These are phyloP conservation scores for Solanum piurae DNA, from an alignment of 257 asterid species.

Conservation along the genomic window DNA sequence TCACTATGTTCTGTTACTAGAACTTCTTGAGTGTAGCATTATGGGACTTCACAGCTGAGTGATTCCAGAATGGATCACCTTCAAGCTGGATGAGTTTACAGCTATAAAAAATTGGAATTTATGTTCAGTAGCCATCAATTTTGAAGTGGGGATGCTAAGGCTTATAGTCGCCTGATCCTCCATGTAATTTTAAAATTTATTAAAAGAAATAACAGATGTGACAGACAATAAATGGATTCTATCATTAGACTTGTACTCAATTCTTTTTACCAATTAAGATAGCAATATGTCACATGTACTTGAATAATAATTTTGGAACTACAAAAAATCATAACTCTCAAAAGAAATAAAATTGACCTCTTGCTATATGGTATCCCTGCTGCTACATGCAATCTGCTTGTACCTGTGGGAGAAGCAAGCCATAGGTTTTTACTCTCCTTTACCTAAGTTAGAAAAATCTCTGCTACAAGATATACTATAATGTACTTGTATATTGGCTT, in stretches of 20 bases:
- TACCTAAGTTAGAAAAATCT: neutral
- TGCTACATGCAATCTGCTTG: neutral
- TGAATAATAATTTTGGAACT: neutral
- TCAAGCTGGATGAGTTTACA: conserved; percentile 8
- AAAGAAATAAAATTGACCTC: neutral
- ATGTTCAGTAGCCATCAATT: neutral
- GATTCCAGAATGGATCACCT: neutral
- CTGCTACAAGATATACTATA: neutral
- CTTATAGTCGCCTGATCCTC: neutral
- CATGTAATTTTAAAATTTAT: neutral
- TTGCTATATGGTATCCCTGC: neutral
- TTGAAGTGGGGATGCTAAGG: neutral
- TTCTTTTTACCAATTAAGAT: neutral
- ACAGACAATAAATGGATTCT: neutral
- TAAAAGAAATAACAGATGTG: neutral
- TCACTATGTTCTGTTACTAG: too few relatives aligned
- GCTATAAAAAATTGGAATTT: conserved; percentile 3
- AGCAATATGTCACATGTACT: neutral
- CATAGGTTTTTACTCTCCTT: neutral
- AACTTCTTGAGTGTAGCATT: neutral
- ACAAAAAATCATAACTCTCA: neutral
- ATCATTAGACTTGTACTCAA: neutral
- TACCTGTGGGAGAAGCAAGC: neutral
- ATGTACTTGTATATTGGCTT: neutral
- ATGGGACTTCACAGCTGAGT: neutral